phyloP scores from a whole-genome alignment of 2,329 filamentous ascomycete species.

The Colletotrichum liaoningense region DNA sequence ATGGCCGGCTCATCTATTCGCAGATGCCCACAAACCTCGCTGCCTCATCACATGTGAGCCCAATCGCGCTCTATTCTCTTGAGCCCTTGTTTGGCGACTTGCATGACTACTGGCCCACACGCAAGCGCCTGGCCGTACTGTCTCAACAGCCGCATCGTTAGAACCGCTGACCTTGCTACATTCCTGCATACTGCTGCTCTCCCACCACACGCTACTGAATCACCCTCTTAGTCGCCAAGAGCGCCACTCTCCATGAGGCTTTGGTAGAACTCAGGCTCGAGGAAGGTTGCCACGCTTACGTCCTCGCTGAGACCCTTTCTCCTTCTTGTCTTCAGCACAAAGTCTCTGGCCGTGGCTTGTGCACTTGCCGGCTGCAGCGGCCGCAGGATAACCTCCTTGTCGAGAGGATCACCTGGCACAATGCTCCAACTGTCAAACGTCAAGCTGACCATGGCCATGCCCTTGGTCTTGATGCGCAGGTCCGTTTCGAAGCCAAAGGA shows the following conservation, averaged over 20 bases:
- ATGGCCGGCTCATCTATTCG: slow-evolving; percentile 15
- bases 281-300: slow-evolving; percentile 93
- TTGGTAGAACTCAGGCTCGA: slow-evolving; percentile 94
- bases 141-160: slow-evolving; percentile 6
- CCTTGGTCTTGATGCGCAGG: slow-evolving; percentile 94
- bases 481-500: slow-evolving; percentile 99
- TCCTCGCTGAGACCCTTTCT: slow-evolving; percentile 96
- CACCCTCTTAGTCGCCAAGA: slow-evolving; percentile 64
- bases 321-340: slow-evolving; percentile 93
- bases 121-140: background rate
- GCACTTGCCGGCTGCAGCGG: slow-evolving; percentile 89
- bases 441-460: slow-evolving; percentile 87
- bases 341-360: slow-evolving; percentile 92
- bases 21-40: background rate
- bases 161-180: background rate
- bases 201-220: background rate
- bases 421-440: slow-evolving; percentile 98
- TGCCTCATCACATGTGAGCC: slow-evolving; percentile 9
- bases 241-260: slow-evolving; percentile 90
- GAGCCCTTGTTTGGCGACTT: background rate
- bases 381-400: slow-evolving; percentile 83
- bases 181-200: background rate
- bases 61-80: slow-evolving; percentile 3
- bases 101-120: background rate
- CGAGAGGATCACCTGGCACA: slow-evolving; percentile 94